Percentiles rank a stretch among this genome's conserved stretches.
Conservation (phyloP, 2,329 filamentous ascomycete genomes). For the Fusarium bulbicola region DNA sequence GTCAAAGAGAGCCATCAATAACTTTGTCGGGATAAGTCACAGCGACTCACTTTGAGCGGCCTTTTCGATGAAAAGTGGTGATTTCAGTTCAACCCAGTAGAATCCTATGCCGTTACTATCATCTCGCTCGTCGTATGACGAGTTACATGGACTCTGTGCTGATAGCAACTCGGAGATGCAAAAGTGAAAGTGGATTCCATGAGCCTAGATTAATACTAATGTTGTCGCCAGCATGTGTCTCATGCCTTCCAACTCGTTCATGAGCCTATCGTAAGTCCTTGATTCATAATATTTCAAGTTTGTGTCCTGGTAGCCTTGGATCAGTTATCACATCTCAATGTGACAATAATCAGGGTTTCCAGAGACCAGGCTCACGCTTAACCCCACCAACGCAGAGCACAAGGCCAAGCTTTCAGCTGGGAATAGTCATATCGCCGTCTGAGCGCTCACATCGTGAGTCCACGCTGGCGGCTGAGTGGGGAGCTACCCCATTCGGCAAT, state of each 20-base stretch:
- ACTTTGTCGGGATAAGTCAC: too few relatives aligned
- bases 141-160: not conserved
- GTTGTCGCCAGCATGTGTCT: not conserved
- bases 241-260: not conserved
- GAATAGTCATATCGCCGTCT: not conserved
- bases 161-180: not conserved
- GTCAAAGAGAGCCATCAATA: not conserved
- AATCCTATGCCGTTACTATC: not conserved
- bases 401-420: not conserved
- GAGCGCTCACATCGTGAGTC: not conserved
- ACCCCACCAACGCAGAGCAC: not conserved
- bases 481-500: too few relatives aligned
- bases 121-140: not conserved
- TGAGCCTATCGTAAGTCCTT: not conserved
- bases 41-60: too few relatives aligned
- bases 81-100: too few relatives aligned
- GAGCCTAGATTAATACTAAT: too few relatives aligned
- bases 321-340: not conserved
- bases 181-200: too few relatives aligned
- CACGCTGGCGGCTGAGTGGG: not conserved
- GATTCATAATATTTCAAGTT: not conserved
- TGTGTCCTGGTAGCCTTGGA: rapidly evolving
- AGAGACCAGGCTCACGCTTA: not conserved
- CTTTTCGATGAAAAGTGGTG: too few relatives aligned
- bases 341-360: not conserved